Evolutionary conservation across 768 basidiomycete species (phyloP).

Genomic region (Floccularia luteovirens): DNA sequence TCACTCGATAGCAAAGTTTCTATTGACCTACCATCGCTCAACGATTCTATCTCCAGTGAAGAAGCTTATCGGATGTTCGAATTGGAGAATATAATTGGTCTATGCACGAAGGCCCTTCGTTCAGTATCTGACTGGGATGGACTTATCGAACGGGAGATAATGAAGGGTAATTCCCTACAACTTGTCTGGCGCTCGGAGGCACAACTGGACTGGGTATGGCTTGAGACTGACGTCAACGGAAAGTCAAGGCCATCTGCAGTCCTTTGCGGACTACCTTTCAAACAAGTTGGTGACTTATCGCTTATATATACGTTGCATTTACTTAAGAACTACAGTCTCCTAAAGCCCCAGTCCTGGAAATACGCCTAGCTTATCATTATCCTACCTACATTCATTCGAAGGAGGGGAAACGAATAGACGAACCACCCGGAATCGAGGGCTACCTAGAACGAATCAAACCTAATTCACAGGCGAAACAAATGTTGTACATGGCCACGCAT

Average conservation of each 20-base stretch:
- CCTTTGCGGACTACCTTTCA: constrained; percentile 67
- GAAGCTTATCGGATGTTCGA: constrained; percentile 46
- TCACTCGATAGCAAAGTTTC: constrained; percentile 57
- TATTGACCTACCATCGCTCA: constrained; percentile 55
- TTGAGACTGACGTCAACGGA: constrained; percentile 58
- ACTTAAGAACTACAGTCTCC: constrained; percentile 17
- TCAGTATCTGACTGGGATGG: constrained; percentile 54
- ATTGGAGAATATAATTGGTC: constrained; percentile 50
- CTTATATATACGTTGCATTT: not conserved
- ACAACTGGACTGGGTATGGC: constrained; percentile 83
- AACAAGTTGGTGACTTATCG: constrained; percentile 41
- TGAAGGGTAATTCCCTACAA: constrained; percentile 51
- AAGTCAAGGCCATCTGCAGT: constrained; percentile 62
- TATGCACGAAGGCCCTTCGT: constrained; percentile 51
- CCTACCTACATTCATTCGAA: constrained; percentile 38
- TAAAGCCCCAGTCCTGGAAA: constrained; percentile 52
- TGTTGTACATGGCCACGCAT: constrained; percentile 65
- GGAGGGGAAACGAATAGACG: constrained; percentile 43
- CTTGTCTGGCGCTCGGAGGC: constrained; percentile 75
- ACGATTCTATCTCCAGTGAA: constrained; percentile 26
- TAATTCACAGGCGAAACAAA: constrained; percentile 47
- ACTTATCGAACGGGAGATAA: constrained; percentile 46
- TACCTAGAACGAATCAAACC: constrained; percentile 70
- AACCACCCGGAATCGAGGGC: constrained; percentile 83
- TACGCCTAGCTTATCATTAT: constrained; percentile 68